Base-by-base conservation (phyloP, 305 asterid species). In the Andrographis paniculata region DNA sequence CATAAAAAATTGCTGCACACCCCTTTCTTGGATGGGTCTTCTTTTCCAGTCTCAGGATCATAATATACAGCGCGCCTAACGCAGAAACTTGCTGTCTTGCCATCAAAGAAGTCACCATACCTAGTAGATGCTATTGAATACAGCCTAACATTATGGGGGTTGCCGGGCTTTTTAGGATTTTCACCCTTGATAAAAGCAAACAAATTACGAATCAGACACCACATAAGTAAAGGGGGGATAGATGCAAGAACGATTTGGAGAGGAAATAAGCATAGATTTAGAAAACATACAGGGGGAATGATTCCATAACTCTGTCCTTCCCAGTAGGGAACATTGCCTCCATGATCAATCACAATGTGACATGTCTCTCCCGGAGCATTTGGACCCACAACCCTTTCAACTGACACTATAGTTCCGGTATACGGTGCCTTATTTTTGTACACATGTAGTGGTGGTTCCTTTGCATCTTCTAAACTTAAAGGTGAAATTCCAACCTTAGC, bases 221-320 rank as follows among this genome's bases (percentile, higher is more conserved):
- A n/a, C n/a, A n/a, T n/a, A n/a, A n/a, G n/a, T n/a, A n/a, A n/a
- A n/a, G n/a, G n/a, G n/a, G n/a, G n/a, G n/a, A n/a, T n/a, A n/a
- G n/a, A n/a, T n/a, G n/a, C n/a, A n/a, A n/a, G n/a, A n/a, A n/a
- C n/a, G n/a, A n/a, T n/a, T n/a, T 47, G 39, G 35, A 15, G 23
- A 49, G 11, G 14, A 9, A 13, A 31, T 13, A 45, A 27, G 62
- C n/a, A n/a, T n/a, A n/a, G 20, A 35, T 30, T 30, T 30, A 41
- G 42, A 37, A 35, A 58, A 55, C 83, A 53, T 62, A 86, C 98
- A 30, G 96, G 94, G 36, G 96, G 95, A 64, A 86, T 73, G 53
- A 86, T 69, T 53, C 98, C 98, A 44, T 89, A 89, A 59, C 96
- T 89, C 57, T 89, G 95, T 62, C 96, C 98, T 75, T 89, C 98